Percentiles rank a stretch among this genome's conserved stretches.
Evolutionary conservation across 371 early-diverging fungal genomes (phyloP).

Genomic region (Syncephalastrum racemosum): DNA sequence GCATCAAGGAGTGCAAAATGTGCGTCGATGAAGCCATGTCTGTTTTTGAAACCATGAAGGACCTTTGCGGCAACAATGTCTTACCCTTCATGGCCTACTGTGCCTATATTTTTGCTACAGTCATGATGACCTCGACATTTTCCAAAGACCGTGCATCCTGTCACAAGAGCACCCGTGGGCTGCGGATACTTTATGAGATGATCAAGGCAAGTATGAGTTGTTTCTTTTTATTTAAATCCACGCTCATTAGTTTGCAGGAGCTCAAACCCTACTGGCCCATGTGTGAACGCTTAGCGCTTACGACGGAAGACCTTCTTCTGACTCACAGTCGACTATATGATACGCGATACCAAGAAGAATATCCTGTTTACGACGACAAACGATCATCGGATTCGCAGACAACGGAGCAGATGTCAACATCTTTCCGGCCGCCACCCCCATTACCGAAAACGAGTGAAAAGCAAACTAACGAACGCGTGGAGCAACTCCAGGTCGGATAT

Average conservation of each 20-base stretch:
- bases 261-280: slow-evolving; percentile 43
- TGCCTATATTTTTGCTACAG: slow-evolving; percentile 46
- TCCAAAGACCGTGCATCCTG: slow-evolving; percentile 31
- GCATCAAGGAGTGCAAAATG: slow-evolving; percentile 30
- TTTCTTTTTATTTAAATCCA: neutral
- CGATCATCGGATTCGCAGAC: neutral
- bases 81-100: slow-evolving; percentile 44
- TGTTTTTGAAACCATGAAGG: slow-evolving; percentile 29
- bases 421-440: neutral
- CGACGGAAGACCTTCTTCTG: slow-evolving; percentile 36
- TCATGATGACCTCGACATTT: slow-evolving; percentile 43
- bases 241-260: neutral
- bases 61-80: slow-evolving; percentile 34
- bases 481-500: too few species aligned
- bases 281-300: slow-evolving; percentile 36
- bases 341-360: slow-evolving; percentile 12
- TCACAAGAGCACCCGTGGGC: slow-evolving; percentile 28
- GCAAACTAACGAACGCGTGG: neutral
- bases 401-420: neutral
- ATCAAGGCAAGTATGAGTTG: neutral
- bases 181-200: slow-evolving; percentile 9
- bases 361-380: neutral
- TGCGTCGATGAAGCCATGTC: slow-evolving; percentile 33
- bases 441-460: slow-evolving; percentile 1
- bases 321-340: slow-evolving; percentile 38